Evolutionary conservation across 2,329 filamentous ascomycete species (phyloP).

Genomic region (Leptographium lundbergii): DNA sequence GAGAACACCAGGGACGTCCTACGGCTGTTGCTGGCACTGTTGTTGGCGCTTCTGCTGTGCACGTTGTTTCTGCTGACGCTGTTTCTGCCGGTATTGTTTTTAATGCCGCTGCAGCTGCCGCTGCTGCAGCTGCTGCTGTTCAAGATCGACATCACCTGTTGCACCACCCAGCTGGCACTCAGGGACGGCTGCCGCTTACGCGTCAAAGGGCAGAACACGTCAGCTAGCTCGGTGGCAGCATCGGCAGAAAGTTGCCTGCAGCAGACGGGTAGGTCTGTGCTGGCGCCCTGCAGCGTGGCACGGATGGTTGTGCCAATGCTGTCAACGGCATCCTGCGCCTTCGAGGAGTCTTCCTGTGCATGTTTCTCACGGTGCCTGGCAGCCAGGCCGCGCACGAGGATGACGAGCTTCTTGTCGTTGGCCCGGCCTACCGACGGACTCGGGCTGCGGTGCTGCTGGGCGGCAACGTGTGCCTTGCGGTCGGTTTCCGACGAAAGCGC

Average conservation of each 20-base stretch:
- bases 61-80: background rate
- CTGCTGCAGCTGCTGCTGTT: background rate
- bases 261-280: constrained; percentile 25
- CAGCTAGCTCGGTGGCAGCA: constrained; percentile 32
- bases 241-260: constrained; percentile 36
- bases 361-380: constrained; percentile 35
- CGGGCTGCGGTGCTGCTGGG: constrained; percentile 19
- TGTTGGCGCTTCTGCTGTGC: background rate
- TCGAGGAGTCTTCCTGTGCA: constrained; percentile 8
- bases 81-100: too few relatives aligned
- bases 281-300: constrained; percentile 4
- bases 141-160: constrained; percentile 29
- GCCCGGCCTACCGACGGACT: constrained; percentile 21
- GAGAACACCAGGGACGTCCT: background rate
- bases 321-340: constrained; percentile 2
- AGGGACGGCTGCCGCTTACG: constrained; percentile 27
- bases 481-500: constrained; percentile 39
- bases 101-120: background rate
- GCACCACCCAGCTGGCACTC: constrained; percentile 29
- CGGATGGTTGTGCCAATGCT: constrained; percentile 5
- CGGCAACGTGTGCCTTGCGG: constrained; percentile 32
- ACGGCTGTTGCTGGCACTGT: background rate
- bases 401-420: constrained; percentile 23
- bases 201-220: constrained; percentile 36
- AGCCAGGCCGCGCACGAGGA: constrained; percentile 31